Conservation (phyloP, 306 rosid genomes). For the Hippophae gyantsensis region DNA sequence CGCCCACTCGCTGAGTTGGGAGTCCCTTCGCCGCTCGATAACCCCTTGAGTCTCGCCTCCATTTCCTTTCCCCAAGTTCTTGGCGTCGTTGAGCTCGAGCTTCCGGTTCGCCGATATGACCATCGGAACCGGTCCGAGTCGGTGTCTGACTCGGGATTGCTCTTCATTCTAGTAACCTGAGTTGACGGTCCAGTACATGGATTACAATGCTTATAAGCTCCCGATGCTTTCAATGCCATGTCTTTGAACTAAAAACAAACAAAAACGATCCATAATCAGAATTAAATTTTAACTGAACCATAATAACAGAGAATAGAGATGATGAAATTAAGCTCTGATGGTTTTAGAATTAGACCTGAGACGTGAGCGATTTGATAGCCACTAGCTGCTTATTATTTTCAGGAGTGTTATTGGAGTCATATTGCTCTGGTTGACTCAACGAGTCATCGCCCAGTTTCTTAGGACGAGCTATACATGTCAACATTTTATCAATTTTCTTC, state of each 20-base stretch:
- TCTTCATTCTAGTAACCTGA: constrained; percentile 23
- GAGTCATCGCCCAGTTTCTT: constrained; percentile 87
- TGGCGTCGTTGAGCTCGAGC: constrained; percentile 60
- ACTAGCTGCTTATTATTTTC: constrained; percentile 70
- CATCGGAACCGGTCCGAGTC: constrained; percentile 75
- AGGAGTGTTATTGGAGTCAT: constrained; percentile 47
- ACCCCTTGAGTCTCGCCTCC: constrained; percentile 53
- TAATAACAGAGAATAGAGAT: too few species aligned
- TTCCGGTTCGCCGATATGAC: constrained; percentile 67
- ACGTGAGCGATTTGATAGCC: too few species aligned
- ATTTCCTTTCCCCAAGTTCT: too few species aligned
- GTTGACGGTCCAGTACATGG: constrained; percentile 75
- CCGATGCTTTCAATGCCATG: constrained; percentile 92
- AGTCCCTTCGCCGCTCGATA: constrained; percentile 88
- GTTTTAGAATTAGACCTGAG: too few species aligned
- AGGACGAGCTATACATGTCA: constrained; percentile 91
- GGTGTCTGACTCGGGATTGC: constrained; percentile 58
- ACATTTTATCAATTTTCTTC: constrained; percentile 30
- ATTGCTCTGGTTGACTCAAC: constrained; percentile 51
- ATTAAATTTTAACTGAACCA: too few species aligned
- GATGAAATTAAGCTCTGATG: constrained; percentile 49
- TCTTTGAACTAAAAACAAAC: constrained; percentile 70
- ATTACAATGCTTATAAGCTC: constrained; percentile 85
- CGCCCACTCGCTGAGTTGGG: constrained; percentile 83
- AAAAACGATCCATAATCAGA: not conserved